These are phyloP conservation scores for Cystobasidium pallidum DNA, from an alignment of 1,284 basidiomycete genomes.

Conservation along the genomic window DNA sequence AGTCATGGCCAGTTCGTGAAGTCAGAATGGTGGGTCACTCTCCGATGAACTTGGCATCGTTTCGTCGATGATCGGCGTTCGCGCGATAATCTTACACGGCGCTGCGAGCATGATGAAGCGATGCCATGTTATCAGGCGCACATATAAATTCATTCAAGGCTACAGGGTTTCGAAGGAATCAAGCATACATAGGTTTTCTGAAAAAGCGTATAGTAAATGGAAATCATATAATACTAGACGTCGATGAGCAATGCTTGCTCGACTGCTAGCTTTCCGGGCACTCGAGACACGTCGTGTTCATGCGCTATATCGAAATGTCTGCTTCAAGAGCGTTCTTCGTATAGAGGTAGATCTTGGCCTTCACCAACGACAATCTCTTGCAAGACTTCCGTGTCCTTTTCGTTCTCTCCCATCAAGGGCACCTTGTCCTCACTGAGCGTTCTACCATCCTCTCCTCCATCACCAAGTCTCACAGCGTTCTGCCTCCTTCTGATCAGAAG, in stretches of 20 bases:
- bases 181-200: background rate
- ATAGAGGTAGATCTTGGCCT: slow-evolving; percentile 23
- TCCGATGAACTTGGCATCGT: too few species aligned
- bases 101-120: too few species aligned
- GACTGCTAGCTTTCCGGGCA: background rate
- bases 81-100: too few species aligned
- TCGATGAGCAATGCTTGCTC: too few species aligned
- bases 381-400: slow-evolving; percentile 20
- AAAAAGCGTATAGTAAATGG: background rate
- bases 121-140: too few species aligned
- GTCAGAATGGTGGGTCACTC: too few species aligned
- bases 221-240: too few species aligned
- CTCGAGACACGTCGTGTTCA: background rate
- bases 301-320: background rate
- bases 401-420: slow-evolving; percentile 33
- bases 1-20: too few species aligned
- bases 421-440: slow-evolving; percentile 3
- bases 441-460: slow-evolving; percentile 2
- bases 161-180: background rate
- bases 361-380: slow-evolving; percentile 27
- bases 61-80: too few species aligned
- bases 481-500: slow-evolving; percentile 6
- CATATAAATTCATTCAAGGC: background rate
- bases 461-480: slow-evolving; percentile 4
- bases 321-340: slow-evolving; percentile 21